These are phyloP conservation scores for Collybiopsis luxurians DNA, from an alignment of 768 basidiomycete species.

Conservation along the genomic window DNA sequence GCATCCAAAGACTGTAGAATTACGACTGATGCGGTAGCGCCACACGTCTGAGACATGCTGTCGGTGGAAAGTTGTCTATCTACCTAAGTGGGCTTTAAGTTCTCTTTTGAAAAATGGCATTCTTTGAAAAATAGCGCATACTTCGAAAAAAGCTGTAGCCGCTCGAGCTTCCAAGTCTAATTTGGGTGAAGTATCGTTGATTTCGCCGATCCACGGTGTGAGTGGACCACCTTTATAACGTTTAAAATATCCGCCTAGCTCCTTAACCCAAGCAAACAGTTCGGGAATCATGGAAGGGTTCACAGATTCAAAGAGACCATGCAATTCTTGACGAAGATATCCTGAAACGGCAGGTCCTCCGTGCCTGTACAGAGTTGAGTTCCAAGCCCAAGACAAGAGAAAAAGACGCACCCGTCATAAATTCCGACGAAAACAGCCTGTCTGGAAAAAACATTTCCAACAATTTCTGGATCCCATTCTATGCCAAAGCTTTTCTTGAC, in stretches of 20 bases:
- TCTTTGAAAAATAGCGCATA: conserved; percentile 23
- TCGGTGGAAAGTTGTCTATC: conserved; percentile 73
- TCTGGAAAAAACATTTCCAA: conserved; percentile 54
- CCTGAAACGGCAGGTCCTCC: conserved; percentile 90
- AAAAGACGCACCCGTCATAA: conserved; percentile 74
- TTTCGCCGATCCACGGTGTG: conserved; percentile 55
- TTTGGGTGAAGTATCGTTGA: conserved; percentile 25
- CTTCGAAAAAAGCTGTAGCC: conserved; percentile 85
- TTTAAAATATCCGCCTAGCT: conserved; percentile 87
- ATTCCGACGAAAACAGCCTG: conserved; percentile 88
- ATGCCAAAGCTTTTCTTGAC: conserved; percentile 59
- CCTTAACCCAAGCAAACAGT: conserved; percentile 71
- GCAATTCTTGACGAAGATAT: conserved; percentile 81
- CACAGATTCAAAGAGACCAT: conserved; percentile 79
- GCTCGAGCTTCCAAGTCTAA: conserved; percentile 84
- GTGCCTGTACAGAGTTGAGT: conserved; percentile 54
- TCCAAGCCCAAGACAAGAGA: not conserved
- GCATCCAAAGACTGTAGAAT: conserved; percentile 88
- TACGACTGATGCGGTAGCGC: conserved; percentile 89
- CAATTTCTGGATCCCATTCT: conserved; percentile 68
- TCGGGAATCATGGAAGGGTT: conserved; percentile 71
- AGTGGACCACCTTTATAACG: conserved; percentile 83
- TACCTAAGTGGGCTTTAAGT: conserved; percentile 42
- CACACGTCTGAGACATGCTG: conserved; percentile 69
- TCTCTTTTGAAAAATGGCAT: too few species aligned